phyloP scores from a whole-genome alignment of 2,329 filamentous ascomycete genomes.

The Penicillium brevicompactum region DNA sequence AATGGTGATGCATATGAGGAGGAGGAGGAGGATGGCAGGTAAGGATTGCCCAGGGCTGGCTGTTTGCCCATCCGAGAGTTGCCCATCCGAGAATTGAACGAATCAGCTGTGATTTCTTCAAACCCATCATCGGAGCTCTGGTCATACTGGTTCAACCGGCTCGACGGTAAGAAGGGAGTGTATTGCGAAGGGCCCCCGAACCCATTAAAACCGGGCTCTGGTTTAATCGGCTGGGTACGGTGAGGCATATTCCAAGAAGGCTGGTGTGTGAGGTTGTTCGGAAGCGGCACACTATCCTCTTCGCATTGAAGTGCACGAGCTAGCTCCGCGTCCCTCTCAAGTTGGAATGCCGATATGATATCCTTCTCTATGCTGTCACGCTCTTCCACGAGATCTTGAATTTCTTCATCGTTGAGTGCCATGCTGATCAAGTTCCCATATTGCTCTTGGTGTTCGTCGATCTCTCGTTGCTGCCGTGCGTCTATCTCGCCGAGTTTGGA shows the following conservation, averaged over 20 bases:
- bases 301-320: conserved; percentile 41
- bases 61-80: conserved; percentile 1
- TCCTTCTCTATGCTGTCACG: conserved; percentile 19
- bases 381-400: conserved; percentile 32
- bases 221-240: conserved; percentile 7
- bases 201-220: not conserved
- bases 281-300: conserved; percentile 3
- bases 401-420: not conserved
- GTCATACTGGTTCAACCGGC: not conserved
- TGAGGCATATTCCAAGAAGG: conserved; percentile 14
- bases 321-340: conserved; percentile 37
- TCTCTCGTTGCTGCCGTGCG: conserved; percentile 1
- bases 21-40: not conserved
- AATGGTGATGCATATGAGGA: not conserved
- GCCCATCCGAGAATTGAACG: conserved; percentile 8
- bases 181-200: not conserved
- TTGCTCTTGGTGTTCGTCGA: conserved; percentile 1
- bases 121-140: conserved; percentile 32
- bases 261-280: not conserved
- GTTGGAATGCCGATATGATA: conserved; percentile 13
- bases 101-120: conserved; percentile 21
- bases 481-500: conserved; percentile 11
- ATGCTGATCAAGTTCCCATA: conserved; percentile 11
- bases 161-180: not conserved
- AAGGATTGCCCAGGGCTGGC: not conserved